A percentile compares a stretch with the other conserved stretches of the same genome.
These are phyloP conservation scores for Salisapilia sapeloensis DNA, from an alignment of 352 stramenopile species.

Conservation along the genomic window DNA sequence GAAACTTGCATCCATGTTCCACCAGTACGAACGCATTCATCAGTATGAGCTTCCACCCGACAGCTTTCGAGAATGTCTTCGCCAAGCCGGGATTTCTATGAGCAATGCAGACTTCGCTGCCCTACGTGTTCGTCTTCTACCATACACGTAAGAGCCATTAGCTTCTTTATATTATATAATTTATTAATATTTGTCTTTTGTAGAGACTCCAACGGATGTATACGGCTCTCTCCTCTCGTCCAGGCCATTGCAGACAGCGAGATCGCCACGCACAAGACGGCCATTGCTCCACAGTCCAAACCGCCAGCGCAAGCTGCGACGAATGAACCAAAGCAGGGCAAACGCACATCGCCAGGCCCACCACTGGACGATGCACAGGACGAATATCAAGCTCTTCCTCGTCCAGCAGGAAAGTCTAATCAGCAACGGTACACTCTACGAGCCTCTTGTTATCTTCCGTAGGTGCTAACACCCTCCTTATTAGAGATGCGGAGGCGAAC, in stretches of 20 bases:
- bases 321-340: no score
- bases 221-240: conserved; percentile 21
- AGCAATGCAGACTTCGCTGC: conserved; percentile 58
- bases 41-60: conserved; percentile 33
- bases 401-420: conserved; percentile 53
- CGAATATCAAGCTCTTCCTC: conserved; percentile 4
- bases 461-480: no score
- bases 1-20: conserved; percentile 24
- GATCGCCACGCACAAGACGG: no score
- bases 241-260: no score
- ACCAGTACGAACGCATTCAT: conserved; percentile 31
- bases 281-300: no score
- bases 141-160: conserved; percentile 23
- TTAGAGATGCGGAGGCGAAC: conserved; percentile 41
- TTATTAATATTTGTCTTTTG: not conserved
- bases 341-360: no score
- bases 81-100: conserved; percentile 33
- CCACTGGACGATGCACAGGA: no score
- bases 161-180: not conserved
- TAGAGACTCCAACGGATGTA: conserved; percentile 35
- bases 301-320: no score
- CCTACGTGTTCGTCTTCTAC: conserved; percentile 33
- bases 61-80: conserved; percentile 39
- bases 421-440: conserved; percentile 26
- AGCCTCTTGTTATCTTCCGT: not conserved